Evolutionary conservation across 164 flowering plant species (phyloP).

Genomic region (Vitis cinerea): DNA sequence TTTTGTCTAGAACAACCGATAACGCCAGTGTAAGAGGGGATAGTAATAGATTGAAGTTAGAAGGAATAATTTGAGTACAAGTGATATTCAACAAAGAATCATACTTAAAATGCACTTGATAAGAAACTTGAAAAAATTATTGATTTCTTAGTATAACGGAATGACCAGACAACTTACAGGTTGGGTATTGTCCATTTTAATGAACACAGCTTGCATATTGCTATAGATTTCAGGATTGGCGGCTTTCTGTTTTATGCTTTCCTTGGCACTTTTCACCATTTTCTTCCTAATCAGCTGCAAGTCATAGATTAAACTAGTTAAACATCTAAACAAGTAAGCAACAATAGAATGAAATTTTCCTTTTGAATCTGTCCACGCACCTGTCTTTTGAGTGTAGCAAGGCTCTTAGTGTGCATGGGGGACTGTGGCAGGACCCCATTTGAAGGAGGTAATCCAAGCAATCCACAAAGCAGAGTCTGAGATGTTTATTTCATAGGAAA

Average conservation of each 20-base stretch:
- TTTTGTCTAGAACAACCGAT: slow-evolving; percentile 12
- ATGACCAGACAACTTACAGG: slow-evolving; percentile 19
- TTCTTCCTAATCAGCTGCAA: slow-evolving; percentile 35
- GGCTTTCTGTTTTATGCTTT: slow-evolving; percentile 42
- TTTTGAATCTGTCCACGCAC: slow-evolving; percentile 8
- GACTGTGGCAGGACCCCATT: slow-evolving; percentile 62
- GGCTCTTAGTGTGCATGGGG: slow-evolving; percentile 60
- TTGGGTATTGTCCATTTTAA: slow-evolving; percentile 31
- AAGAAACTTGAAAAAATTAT: neutral
- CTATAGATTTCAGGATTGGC: slow-evolving; percentile 50
- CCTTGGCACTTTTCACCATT: slow-evolving; percentile 55
- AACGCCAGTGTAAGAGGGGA: neutral
- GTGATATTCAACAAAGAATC: too few species aligned
- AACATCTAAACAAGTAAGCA: neutral
- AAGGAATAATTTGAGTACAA: too few species aligned
- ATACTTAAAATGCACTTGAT: neutral
- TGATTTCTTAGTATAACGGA: neutral
- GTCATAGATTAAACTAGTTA: neutral
- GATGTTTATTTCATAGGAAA: neutral
- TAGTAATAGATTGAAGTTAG: too few species aligned
- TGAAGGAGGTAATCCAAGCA: slow-evolving; percentile 53
- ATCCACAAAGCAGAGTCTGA: slow-evolving; percentile 51
- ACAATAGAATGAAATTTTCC: neutral
- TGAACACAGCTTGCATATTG: slow-evolving; percentile 44
- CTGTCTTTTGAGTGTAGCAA: slow-evolving; percentile 44